Base-by-base conservation (phyloP, 805 yeast genomes). In the Tetrapisispora taiwanensis region DNA sequence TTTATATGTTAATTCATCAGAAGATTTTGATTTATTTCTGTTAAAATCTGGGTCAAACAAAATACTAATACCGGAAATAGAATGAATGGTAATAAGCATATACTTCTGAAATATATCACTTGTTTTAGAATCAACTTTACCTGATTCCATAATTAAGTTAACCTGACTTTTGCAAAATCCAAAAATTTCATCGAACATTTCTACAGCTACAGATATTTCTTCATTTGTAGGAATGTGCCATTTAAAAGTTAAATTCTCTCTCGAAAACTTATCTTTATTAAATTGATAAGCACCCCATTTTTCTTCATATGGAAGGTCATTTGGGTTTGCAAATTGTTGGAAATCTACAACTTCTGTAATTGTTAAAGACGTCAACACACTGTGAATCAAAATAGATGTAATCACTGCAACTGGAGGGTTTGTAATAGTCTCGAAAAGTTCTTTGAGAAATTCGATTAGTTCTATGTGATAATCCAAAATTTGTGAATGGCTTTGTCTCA, bases 231-330 rank as follows among this genome's bases (percentile, higher is more conserved):
- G 97, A 1, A 71, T 59, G 53, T 80, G 86, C 98, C 98, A 90
- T 1, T 71, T 66, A 50, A 87, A 79, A 0, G 69, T 54, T 30
- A 84, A 59, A 48, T 75, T 73, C 13, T 72, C 73, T 12, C 54
- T 45, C 1, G 69, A 56, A 43, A 80, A 77, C 48, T 85, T 68
- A 17, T 61, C 53, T 0, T 69, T 62, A 48, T 73, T 75, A 52
- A 79, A 76, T 51, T 81, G 87, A 46, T 75, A 72, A 0, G 78
- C 87, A 38, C 94, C 94, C 94, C 94, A 84, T 46, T 80, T 73
- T 19, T 70, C 70, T 41, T 72, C 78, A 18, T 48, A 45, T 0
- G 65, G 51, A 4, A 59, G 45, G 0, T 42, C 48, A 50, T 72
- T 72, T 9, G 56, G 70, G 33, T 78, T 74, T 39, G 76, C 70